phyloP scores from a whole-genome alignment of 1,284 basidiomycete genomes.

The Melampsora americana region DNA sequence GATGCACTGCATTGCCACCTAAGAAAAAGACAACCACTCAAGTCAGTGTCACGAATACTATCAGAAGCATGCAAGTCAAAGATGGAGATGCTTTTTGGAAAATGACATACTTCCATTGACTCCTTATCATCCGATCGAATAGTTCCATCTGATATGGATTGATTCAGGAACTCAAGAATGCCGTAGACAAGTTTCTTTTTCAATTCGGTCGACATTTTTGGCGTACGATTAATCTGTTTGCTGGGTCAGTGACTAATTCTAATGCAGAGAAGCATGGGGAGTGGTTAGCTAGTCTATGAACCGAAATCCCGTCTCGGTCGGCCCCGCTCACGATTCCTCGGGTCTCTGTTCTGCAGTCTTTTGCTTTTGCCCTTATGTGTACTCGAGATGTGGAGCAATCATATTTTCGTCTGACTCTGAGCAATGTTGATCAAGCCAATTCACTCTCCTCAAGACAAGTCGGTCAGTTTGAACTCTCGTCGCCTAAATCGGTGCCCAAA shows the following conservation, averaged over 20 bases:
- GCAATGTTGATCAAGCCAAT: no score
- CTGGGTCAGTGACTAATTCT: neutral
- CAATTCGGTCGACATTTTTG: conserved; percentile 21
- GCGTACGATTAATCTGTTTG: neutral
- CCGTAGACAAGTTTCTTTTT: conserved; percentile 60
- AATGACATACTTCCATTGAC: conserved; percentile 82
- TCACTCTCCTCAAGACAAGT: no score
- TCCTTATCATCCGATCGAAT: conserved; percentile 87
- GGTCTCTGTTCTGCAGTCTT: no score
- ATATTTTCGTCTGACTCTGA: no score
- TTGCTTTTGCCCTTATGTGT: no score
- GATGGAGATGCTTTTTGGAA: conserved; percentile 53
- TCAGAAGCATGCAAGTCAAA: conserved; percentile 7
- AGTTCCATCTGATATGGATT: conserved; percentile 75
- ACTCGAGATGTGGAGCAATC: no score
- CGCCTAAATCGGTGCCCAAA: no score
- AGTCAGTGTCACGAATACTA: conserved; percentile 7
- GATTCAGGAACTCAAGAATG: conserved; percentile 80
- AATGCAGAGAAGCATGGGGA: neutral
- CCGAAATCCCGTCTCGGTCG: neutral
- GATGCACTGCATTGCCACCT: conserved; percentile 76
- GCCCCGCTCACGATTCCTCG: no score
- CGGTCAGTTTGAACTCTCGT: no score
- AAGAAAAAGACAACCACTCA: neutral
- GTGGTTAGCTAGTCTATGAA: neutral